Evolutionary conservation across 2,329 filamentous ascomycete species (phyloP), one percentile per base, ranked within the genome.

Genomic region (Aureobasidium uvarum): DNA sequence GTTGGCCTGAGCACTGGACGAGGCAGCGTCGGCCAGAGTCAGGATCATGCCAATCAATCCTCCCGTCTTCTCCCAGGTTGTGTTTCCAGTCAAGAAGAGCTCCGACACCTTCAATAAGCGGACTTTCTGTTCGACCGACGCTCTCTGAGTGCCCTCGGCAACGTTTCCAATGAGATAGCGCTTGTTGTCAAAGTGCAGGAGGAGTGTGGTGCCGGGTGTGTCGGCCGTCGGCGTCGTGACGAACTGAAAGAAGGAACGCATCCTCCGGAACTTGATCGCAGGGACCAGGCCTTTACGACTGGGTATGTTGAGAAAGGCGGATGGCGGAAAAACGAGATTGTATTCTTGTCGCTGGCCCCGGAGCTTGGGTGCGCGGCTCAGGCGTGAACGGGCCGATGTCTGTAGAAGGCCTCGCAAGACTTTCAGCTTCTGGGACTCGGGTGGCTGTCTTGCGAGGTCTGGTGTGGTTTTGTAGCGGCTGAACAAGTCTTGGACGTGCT

Each of bases 141-240:
- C 86, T 66, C 95, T 85, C 79, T 98, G 95, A 0, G 89, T 89
- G 18, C 94, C 95, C 77, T 99, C 95, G 11, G 87, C 80, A 18
- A 94, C 76, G 71, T 89, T 88, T 23, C 95, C 95, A 72, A 99
- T 89, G 18, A 97, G 71, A 76, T 99, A 99, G 66, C 91, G 85
- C 71, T 89, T 88, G 72, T 87, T 85, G 71, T 94, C 90, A 73
- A 92, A 93, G 74, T 94, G 88, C 7, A 99, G 81, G 43, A 92
- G 75, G 38, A 98, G 76, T 58, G 86, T 85, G 2, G 91, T 91
- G 63, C 94, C 94, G 0, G 88, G 85, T 23, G 92, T 96, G 77
- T 99, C 95, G 66, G 89, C 89, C 70, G 94, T 95, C 16, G 94
- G 94, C 66, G 89, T 90, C 20, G 88, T 89, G 68, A 94, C 76